Base-by-base conservation (phyloP, 2,329 filamentous ascomycete genomes). In the Trichophyton verrucosum region DNA sequence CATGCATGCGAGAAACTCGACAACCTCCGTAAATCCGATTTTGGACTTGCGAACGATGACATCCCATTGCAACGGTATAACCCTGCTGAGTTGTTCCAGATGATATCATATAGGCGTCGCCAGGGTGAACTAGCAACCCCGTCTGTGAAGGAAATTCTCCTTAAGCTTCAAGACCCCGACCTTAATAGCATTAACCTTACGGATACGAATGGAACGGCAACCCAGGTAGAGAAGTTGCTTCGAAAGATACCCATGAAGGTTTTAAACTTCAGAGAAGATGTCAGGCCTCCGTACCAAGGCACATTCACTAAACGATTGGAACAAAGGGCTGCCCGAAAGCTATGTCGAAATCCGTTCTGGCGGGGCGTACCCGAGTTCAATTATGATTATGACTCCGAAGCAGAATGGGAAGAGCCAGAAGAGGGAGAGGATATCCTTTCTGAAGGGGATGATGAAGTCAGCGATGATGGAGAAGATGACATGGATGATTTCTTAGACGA, bases 401-500 rank as follows among this genome's bases (percentile, higher is more conserved):
- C 76, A 1, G 77, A 80, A 82, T 86, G 85, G 84, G 79, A 86
- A 68, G 81, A 86, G 69, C 80, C 84, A 38, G 76, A 91, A 81
- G 77, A 91, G 81, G 87, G 88, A 61, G 86, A 87, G 66, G 84
- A 88, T 58, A 73, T 87, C 1, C 76, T 81, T 57, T 83, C 82
- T 2, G 85, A 86, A 62, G 83, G 82, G 33, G 84, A 86, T 61
- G 84, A 87, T 4, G 77, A 81, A 8, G 79, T 79, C 59, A 82
- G 79, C 60, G 80, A 82, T 3, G 83, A 83, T 9, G 86, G 84
- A n/a, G 87, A 89, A 15, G 87, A 89, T 64, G 91, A 95, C 62
- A 87, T 96, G 85, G 89, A 90, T 3, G 91, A 85, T 17, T 96
- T 96, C 69, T 78, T 96, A 1, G 91, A 96, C 66, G 89, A 95